Conservation (phyloP, 768 basidiomycete species). For the Collybiopsis confluens region DNA sequence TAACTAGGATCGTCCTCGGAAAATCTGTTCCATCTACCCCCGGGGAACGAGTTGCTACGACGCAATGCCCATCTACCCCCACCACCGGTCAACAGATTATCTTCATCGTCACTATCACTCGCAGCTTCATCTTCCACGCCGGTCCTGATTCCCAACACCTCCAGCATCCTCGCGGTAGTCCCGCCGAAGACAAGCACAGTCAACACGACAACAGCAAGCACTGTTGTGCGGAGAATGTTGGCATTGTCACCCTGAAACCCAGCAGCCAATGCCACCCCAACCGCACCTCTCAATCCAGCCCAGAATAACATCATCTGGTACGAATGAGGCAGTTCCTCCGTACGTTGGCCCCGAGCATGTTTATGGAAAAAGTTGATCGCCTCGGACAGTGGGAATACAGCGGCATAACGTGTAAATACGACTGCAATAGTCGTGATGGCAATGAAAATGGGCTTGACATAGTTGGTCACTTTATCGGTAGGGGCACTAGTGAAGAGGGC, state of each 20-base stretch:
- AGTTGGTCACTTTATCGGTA: conserved; percentile 71
- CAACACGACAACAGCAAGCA: conserved; percentile 93
- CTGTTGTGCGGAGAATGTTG: conserved; percentile 86
- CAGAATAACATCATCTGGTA: conserved; percentile 99
- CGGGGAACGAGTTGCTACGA: conserved; percentile 26
- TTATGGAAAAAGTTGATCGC: conserved; percentile 89
- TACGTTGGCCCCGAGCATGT: conserved; percentile 79
- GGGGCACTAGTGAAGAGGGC: conserved; percentile 92
- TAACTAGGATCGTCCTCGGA: conserved; percentile 40
- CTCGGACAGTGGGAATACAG: conserved; percentile 94
- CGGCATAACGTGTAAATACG: conserved; percentile 90
- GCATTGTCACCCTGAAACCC: conserved; percentile 95
- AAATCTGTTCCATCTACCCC: conserved; percentile 39
- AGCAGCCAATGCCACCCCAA: conserved; percentile 95
- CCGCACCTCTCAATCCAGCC: conserved; percentile 95
- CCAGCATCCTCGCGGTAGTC: conserved; percentile 95
- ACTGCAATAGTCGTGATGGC: conserved; percentile 88
- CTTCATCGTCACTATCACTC: conserved; percentile 51
- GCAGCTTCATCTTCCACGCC: conserved; percentile 92
- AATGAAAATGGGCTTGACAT: conserved; percentile 95
- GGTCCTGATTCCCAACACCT: conserved; percentile 91
- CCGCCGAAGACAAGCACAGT: conserved; percentile 95
- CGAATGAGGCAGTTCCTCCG: conserved; percentile 91
- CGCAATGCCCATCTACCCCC: conserved; percentile 22
- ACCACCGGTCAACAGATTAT: conserved; percentile 24